These are phyloP conservation scores for Lipomyces chichibuensis DNA, from an alignment of 805 yeast genomes.

Conservation along the genomic window DNA sequence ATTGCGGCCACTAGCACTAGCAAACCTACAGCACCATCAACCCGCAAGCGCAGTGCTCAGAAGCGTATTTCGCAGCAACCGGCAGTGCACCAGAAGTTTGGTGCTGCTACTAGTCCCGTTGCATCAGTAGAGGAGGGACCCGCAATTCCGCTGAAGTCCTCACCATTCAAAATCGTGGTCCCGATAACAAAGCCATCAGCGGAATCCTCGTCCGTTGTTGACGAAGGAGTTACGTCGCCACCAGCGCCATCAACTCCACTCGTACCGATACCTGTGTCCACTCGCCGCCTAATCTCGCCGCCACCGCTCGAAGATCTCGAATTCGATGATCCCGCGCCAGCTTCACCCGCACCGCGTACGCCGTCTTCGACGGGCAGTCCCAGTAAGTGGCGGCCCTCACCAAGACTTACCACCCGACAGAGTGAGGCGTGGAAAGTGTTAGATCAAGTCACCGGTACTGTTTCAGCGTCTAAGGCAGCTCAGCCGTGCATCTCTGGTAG, in stretches of 20 bases:
- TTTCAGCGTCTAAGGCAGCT: not conserved
- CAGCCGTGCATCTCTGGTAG: not conserved
- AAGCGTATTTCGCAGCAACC: not conserved
- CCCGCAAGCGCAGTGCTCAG: not conserved
- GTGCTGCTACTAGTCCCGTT: not conserved
- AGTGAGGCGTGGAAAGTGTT: constrained; percentile 20
- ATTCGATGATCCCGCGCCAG: constrained; percentile 11
- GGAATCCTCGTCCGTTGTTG: not conserved
- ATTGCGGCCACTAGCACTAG: not conserved
- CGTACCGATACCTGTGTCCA: not conserved
- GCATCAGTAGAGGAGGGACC: not conserved
- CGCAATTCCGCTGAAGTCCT: not conserved
- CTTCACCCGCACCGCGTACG: constrained; percentile 8
- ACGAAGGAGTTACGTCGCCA: not conserved
- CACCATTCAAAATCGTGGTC: not conserved
- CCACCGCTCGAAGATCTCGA: constrained; percentile 25
- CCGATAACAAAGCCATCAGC: not conserved
- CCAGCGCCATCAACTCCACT: not conserved
- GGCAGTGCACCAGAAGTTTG: not conserved
- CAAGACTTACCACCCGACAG: constrained; percentile 19
- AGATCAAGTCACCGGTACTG: constrained; percentile 8
- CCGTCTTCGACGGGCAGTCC: not conserved
- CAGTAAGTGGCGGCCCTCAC: constrained; percentile 6
- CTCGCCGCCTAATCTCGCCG: constrained; percentile 14
- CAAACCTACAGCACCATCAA: not conserved